phyloP scores from a whole-genome alignment of 768 basidiomycete species.

The Neoboletus magnificus region DNA sequence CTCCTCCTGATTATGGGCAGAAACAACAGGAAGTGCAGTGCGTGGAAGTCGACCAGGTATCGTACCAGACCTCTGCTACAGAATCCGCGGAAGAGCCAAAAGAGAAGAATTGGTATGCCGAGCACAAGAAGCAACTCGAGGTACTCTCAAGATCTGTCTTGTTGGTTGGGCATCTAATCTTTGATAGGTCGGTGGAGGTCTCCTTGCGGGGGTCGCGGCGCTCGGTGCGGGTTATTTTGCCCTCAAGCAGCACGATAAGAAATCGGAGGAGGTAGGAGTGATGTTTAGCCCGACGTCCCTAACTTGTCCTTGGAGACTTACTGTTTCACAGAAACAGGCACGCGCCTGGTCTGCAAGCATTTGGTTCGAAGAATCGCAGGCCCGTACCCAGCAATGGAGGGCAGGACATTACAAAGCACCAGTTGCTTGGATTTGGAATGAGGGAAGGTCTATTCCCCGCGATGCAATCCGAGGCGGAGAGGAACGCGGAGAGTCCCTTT shows the following conservation, averaged over 20 bases:
- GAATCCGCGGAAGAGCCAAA: conserved; percentile 42
- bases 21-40: conserved; percentile 20
- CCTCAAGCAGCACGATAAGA: conserved; percentile 55
- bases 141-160: conserved; percentile 28
- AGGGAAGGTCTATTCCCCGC: conserved; percentile 57
- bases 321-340: conserved; percentile 42
- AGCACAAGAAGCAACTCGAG: conserved; percentile 57
- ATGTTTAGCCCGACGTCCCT: not conserved
- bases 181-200: conserved; percentile 59
- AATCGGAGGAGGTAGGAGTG: conserved; percentile 50
- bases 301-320: not conserved
- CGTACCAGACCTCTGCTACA: conserved; percentile 13
- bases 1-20: conserved; percentile 13
- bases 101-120: conserved; percentile 53
- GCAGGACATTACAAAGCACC: conserved; percentile 43
- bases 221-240: conserved; percentile 50
- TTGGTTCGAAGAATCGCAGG: conserved; percentile 58
- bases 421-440: conserved; percentile 58
- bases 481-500: conserved; percentile 50
- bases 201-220: conserved; percentile 51
- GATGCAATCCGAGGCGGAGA: conserved; percentile 56
- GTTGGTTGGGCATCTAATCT: conserved; percentile 3
- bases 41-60: conserved; percentile 23
- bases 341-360: conserved; percentile 46
- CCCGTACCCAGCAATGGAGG: conserved; percentile 49